Conservation (phyloP, 2,329 filamentous ascomycete genomes). For the Xylaria multiplex region DNA sequence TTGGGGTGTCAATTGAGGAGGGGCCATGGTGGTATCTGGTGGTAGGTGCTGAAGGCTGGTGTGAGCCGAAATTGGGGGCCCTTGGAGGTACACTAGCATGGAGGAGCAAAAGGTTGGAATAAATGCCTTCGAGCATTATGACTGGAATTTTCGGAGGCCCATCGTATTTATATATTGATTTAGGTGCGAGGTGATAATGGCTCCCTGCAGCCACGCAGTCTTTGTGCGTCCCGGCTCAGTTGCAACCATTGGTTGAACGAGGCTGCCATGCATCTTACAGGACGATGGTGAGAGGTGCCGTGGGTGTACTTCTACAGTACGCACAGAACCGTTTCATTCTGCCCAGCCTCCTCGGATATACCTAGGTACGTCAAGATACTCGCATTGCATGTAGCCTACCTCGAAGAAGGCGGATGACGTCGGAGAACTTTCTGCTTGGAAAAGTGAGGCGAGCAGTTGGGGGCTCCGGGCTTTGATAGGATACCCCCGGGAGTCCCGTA, state of each 20-base stretch:
- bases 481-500: slow-evolving; percentile 14
- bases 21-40: slow-evolving; percentile 39
- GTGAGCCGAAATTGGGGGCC: slow-evolving; percentile 27
- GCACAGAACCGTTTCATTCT: slow-evolving; percentile 17
- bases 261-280: slow-evolving; percentile 20
- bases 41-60: slow-evolving; percentile 26
- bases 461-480: slow-evolving; percentile 19
- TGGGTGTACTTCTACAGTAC: slow-evolving; percentile 12
- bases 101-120: slow-evolving; percentile 32
- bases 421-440: background rate
- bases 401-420: slow-evolving; percentile 13
- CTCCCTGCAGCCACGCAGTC: slow-evolving; percentile 37
- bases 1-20: slow-evolving; percentile 15
- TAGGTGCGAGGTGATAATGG: slow-evolving; percentile 30
- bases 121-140: slow-evolving; percentile 11
- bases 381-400: slow-evolving; percentile 19
- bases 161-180: slow-evolving; percentile 40
- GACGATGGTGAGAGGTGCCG: slow-evolving; percentile 15
- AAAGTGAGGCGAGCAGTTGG: slow-evolving; percentile 34
- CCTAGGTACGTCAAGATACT: background rate
- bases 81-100: slow-evolving; percentile 43
- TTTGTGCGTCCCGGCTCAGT: slow-evolving; percentile 27
- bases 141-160: slow-evolving; percentile 11
- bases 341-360: slow-evolving; percentile 12
- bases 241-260: slow-evolving; percentile 15